These are phyloP conservation scores for Brassica cretica DNA, from an alignment of 345 rosid species.

Conservation along the genomic window DNA sequence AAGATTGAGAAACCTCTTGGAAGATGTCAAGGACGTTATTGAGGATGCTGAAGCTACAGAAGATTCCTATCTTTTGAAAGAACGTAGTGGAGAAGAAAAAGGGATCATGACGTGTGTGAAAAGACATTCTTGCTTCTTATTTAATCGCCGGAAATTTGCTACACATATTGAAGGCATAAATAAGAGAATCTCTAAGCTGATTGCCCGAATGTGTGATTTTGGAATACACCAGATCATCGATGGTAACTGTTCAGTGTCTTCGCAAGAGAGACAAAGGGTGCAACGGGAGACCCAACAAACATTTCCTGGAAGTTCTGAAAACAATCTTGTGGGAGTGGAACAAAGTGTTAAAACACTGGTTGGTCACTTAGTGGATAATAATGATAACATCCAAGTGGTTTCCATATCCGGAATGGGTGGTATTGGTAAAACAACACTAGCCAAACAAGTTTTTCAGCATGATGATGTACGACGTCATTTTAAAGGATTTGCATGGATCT, in stretches of 20 bases:
- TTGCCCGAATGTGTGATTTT: constrained; percentile 30
- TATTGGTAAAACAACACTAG: not conserved
- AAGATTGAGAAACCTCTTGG: not conserved
- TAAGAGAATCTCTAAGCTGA: constrained; percentile 31
- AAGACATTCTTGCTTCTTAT: not conserved
- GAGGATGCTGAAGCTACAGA: constrained; percentile 32
- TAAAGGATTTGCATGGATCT: constrained; percentile 42
- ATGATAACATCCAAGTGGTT: not conserved
- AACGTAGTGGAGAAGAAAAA: not conserved
- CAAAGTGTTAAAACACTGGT: constrained; percentile 28
- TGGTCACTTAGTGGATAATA: not conserved
- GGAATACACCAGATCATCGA: constrained; percentile 23
- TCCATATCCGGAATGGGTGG: not conserved
- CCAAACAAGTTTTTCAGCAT: not conserved
- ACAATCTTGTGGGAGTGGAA: constrained; percentile 44
- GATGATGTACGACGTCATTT: constrained; percentile 28
- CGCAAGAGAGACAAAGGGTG: not conserved
- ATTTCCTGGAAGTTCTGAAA: constrained; percentile 34
- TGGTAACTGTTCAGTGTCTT: not conserved
- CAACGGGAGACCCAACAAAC: constrained; percentile 27
- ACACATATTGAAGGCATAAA: constrained; percentile 15
- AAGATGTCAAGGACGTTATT: constrained; percentile 13
- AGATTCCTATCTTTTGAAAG: not conserved
- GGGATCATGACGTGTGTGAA: not conserved
- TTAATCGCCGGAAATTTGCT: not conserved